Evolutionary conservation across 2,329 filamentous ascomycete genomes (phyloP), one percentile per base, ranked within the genome.

Genomic region (Xylariaceae sp.): DNA sequence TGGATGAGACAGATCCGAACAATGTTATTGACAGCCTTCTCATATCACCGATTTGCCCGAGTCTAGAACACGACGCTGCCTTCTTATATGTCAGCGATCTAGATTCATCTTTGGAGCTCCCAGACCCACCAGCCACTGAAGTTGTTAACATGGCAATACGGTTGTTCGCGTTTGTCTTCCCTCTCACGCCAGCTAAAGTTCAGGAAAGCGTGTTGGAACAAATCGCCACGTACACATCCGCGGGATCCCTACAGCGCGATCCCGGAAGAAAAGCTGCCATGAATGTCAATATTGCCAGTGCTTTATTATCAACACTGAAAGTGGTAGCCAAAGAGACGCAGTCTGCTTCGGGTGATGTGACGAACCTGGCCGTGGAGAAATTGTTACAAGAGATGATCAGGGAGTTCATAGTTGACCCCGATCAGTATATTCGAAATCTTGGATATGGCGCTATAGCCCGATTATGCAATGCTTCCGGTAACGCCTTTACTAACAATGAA

Each of bases 171-270:
- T 90, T 96, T 47, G 89, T 91, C 32, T 86, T 99, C 52, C 92
- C 94, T 2, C 77, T 97, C 8, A 95, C 96, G 39, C 88, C 90
- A 0, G 81, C 91, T 3, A 96, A 93, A 67, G 90, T 99, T 2
- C 94, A 99, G 67, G 94, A 99, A 71, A 97, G 93, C 67, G 91
- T 96, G 41, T 77, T 99, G 8, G 94, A 99, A 71, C 94, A 99
- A 68, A 87, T 97, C 41, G 88, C 90, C 13, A 94, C 91, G 0
- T 96, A 95, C 66, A 78, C 94, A n/a, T 88, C 91, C 0, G 89
- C 92, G 1, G 84, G 85, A 0, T 85, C 83, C 43, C 77, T 97
- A 18, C 89, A 93, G 62, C 84, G 94, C 59, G 94, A 97, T 64
- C 88, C 88, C 1, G 92, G 92, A 5, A 83, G 93, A 45, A 96